phyloP scores from a whole-genome alignment of 768 basidiomycete species.

The Leccinum aurantiacum region DNA sequence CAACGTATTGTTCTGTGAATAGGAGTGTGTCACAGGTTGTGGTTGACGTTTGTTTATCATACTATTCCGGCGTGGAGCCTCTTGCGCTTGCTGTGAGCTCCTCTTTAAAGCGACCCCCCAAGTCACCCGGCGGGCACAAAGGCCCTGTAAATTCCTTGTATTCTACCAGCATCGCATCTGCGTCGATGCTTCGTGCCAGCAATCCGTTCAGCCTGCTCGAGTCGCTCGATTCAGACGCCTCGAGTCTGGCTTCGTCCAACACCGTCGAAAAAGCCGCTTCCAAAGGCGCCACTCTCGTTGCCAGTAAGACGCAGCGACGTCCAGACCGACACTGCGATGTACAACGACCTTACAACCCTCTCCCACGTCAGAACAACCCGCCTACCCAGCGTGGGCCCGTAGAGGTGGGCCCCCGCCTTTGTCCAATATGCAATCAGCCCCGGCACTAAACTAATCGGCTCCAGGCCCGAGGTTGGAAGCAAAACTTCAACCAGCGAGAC shows the following conservation, averaged over 20 bases:
- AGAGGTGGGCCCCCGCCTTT: slow-evolving; percentile 3
- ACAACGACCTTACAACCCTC: neutral
- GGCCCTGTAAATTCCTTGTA: neutral
- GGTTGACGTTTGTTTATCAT: slow-evolving; percentile 21
- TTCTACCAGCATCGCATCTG: neutral
- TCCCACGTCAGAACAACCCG: neutral
- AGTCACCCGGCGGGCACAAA: neutral
- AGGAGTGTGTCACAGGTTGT: neutral
- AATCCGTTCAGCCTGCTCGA: slow-evolving; percentile 12
- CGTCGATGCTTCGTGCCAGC: neutral
- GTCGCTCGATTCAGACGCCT: neutral
- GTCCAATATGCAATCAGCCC: neutral
- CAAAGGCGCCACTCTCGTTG: neutral
- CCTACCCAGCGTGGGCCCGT: neutral
- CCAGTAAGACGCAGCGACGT: neutral
- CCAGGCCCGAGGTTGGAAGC: slow-evolving; percentile 6
- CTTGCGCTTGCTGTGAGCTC: neutral
- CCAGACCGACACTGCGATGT: neutral
- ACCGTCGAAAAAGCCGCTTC: neutral
- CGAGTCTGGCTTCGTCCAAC: neutral
- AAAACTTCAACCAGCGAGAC: neutral
- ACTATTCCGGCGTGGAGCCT: slow-evolving; percentile 10
- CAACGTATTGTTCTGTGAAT: neutral
- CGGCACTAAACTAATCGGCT: neutral
- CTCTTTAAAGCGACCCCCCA: neutral